Base-by-base conservation (phyloP, 2,329 filamentous ascomycete species). In the Cladophialophora immunda region DNA sequence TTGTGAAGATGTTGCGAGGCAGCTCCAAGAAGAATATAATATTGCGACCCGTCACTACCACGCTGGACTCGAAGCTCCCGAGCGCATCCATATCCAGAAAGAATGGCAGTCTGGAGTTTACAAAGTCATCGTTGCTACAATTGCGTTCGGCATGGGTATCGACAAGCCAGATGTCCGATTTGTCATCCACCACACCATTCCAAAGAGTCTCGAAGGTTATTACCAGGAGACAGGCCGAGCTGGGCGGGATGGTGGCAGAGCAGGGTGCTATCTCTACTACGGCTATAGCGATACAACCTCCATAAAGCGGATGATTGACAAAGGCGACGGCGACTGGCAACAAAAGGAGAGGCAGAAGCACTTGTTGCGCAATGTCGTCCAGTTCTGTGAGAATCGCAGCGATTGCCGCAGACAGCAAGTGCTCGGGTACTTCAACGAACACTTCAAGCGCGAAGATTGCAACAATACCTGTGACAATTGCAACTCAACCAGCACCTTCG, bases 121-220 rank as follows among this genome's bases (percentile, higher is more conserved):
- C 74, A 91, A 97, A 72, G 92, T 99, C 36, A 96, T 99, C 52
- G 95, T 99, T 58, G 96, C 95, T 22, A 99, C 95, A 0, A 98
- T 99, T 77, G 95, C 95, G 27, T 99, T 99, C 76, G 95, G 95
- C 6, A 99, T 99, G 95, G 95, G 95, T n/a, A 99, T 99, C 71
- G 95, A 99, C 82, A 99, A 99, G 78, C 88, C 94, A 0, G 91
- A 99, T 76, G 95, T 99, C 56, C 91, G 95, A 30, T 99, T 97
- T 76, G 95, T 99, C 36, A 92, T 99, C 47, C 96, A 99, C 76
- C 90, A 97, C 74, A 92, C 89, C 52, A 84, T 99, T 5, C 95
- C 95, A 1, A 98, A 99, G 79, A 97, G 93, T 73, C 82, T 99
- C 62, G 95, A 99, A 80, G 95, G 95, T 0, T 99, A 99, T 78